These are phyloP conservation scores for Diaporthe citriasiana DNA, from an alignment of 2,329 filamentous ascomycete genomes.

Conservation along the genomic window DNA sequence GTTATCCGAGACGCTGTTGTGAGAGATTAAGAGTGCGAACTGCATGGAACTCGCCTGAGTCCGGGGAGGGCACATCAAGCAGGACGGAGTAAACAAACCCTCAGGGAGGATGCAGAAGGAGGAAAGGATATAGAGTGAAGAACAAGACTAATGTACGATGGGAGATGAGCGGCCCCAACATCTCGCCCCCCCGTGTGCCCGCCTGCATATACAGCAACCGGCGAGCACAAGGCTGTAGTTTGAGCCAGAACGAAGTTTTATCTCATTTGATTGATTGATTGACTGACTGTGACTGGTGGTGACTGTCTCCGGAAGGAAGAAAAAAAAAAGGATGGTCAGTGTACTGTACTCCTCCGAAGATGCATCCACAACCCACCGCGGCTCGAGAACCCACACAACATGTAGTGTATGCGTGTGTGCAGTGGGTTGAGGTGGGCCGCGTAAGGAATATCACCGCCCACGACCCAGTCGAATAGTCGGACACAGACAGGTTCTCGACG, in stretches of 20 bases:
- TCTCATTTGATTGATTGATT: constrained; percentile 20
- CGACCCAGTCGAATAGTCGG: not conserved
- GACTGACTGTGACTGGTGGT: not conserved
- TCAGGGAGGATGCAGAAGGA: not conserved
- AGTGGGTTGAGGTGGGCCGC: constrained; percentile 24
- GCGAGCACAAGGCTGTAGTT: constrained; percentile 15
- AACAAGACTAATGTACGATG: constrained; percentile 25
- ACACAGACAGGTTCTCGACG: constrained; percentile 7
- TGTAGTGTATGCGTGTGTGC: not conserved
- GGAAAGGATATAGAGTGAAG: not conserved
- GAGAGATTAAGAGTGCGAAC: constrained; percentile 3
- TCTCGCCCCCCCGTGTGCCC: not conserved
- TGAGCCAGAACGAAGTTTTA: constrained; percentile 18
- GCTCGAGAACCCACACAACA: constrained; percentile 17
- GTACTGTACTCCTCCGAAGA: not conserved
- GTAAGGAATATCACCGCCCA: constrained; percentile 23
- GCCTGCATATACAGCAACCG: not conserved
- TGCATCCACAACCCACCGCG: constrained; percentile 17
- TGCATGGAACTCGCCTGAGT: constrained; percentile 7
- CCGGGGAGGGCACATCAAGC: constrained; percentile 16
- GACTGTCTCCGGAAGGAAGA: not conserved
- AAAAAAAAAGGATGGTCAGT: too few species aligned
- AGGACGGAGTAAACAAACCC: constrained; percentile 15
- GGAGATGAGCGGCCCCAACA: constrained; percentile 31
- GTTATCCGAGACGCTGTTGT: constrained; percentile 10